phyloP scores from a whole-genome alignment of 2,329 filamentous ascomycete genomes.

The Calonectria hongkongensis region DNA sequence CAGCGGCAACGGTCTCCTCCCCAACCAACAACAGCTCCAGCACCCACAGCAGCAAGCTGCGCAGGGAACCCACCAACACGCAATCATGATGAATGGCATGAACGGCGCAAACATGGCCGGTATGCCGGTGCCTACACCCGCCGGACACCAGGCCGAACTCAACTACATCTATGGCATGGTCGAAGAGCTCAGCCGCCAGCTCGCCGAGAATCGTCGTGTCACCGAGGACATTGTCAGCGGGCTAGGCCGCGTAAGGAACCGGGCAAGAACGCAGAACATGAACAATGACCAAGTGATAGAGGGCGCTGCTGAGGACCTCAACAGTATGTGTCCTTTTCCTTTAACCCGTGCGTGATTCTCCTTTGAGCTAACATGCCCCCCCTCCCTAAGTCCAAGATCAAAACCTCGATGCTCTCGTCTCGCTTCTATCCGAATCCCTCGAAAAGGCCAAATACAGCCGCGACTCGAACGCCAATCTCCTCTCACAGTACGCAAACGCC shows the following conservation, averaged over 20 bases:
- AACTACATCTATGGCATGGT: slow-evolving; percentile 82
- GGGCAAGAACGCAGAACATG: slow-evolving; percentile 70
- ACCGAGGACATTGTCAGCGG: slow-evolving; percentile 80
- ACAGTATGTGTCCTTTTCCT: slow-evolving; percentile 64
- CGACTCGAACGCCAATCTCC: slow-evolving; percentile 75
- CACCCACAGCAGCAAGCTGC: slow-evolving; percentile 48
- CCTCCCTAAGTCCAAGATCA: slow-evolving; percentile 70
- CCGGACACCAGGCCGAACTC: slow-evolving; percentile 80
- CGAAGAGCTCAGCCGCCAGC: slow-evolving; percentile 78
- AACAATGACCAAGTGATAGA: slow-evolving; percentile 76
- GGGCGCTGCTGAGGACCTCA: slow-evolving; percentile 73
- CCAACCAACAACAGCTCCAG: slow-evolving; percentile 45
- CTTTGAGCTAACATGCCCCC: slow-evolving; percentile 27
- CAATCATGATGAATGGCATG: slow-evolving; percentile 68
- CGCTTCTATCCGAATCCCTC: slow-evolving; percentile 76
- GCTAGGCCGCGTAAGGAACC: slow-evolving; percentile 76
- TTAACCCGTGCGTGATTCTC: neutral
- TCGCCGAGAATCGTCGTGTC: slow-evolving; percentile 76
- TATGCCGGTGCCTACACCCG: slow-evolving; percentile 76
- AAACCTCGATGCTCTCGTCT: slow-evolving; percentile 77
- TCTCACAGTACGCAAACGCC: slow-evolving; percentile 75
- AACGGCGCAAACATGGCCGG: slow-evolving; percentile 69
- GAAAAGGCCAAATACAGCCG: slow-evolving; percentile 77
- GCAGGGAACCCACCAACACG: slow-evolving; percentile 49
- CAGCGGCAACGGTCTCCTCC: slow-evolving; percentile 19